These are phyloP conservation scores for Exsudoporus floridanus DNA, from an alignment of 1,284 basidiomycete genomes.

Conservation along the genomic window DNA sequence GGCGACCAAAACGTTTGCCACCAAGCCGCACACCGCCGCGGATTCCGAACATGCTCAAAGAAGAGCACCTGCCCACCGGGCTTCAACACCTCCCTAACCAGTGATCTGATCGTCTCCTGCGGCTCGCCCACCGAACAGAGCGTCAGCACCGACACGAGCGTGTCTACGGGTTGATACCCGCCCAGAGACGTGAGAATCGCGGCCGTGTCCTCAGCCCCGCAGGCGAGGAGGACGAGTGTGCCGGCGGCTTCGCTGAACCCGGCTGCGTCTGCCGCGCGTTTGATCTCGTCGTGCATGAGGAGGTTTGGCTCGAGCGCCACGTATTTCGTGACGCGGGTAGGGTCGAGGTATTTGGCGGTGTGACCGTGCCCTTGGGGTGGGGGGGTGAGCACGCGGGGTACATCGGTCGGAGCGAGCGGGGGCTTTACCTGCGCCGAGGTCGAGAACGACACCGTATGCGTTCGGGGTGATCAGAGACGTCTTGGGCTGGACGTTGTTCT, in stretches of 20 bases:
- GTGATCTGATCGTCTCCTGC: constrained; percentile 40
- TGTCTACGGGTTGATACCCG: constrained; percentile 46
- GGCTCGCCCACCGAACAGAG: constrained; percentile 61
- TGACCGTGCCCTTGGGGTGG: constrained; percentile 57
- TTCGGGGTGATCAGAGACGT: constrained; percentile 49
- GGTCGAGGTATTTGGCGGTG: constrained; percentile 57
- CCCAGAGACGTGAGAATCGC: constrained; percentile 46
- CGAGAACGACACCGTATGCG: constrained; percentile 62
- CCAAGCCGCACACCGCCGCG: constrained; percentile 50
- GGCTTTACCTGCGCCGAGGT: constrained; percentile 61
- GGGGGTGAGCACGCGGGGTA: not conserved
- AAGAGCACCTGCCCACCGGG: constrained; percentile 60
- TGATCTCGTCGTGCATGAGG: constrained; percentile 59
- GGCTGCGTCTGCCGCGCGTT: constrained; percentile 43
- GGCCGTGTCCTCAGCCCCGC: constrained; percentile 55
- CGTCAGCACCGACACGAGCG: constrained; percentile 57
- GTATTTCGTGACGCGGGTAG: constrained; percentile 55
- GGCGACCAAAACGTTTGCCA: constrained; percentile 73
- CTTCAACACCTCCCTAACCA: constrained; percentile 50
- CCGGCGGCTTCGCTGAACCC: constrained; percentile 55
- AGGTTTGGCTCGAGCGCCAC: constrained; percentile 68
- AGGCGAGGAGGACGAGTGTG: constrained; percentile 45
- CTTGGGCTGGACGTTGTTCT: constrained; percentile 44
- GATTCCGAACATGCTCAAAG: constrained; percentile 64
- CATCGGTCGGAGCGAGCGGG: too few relatives aligned